Percentiles rank a stretch among this genome's conserved stretches.
phyloP scores from a whole-genome alignment of 139 green algal genomes.

The Penium margaritaceum region DNA sequence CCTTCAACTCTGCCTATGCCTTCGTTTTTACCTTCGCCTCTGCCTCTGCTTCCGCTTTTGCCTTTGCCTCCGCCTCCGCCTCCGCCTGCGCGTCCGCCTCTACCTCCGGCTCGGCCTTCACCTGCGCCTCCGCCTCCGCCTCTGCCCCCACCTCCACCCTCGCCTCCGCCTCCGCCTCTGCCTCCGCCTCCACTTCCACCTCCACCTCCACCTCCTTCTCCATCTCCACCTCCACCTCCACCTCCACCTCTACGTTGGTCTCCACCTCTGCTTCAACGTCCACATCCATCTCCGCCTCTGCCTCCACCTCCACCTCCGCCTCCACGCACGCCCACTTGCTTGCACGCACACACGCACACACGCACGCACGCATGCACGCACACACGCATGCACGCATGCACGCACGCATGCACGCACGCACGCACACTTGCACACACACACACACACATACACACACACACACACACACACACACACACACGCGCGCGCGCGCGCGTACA shows the following conservation, averaged over 20 bases:
- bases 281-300: neutral
- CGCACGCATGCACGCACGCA: neutral
- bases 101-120: neutral
- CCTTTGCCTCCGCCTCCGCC: neutral
- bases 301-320: neutral
- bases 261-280: constrained; percentile 3
- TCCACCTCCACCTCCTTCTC: neutral
- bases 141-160: neutral
- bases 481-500: neutral
- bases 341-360: neutral
- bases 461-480: neutral
- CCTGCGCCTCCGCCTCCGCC: neutral
- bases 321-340: neutral
- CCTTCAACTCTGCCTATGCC: too few species aligned
- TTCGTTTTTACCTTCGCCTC: too few species aligned
- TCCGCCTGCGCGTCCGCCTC: neutral
- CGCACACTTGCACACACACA: neutral
- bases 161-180: neutral
- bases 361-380: neutral
- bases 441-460: neutral
- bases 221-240: neutral
- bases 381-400: neutral
- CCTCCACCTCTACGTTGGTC: neutral
- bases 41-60: too few species aligned
- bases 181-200: neutral